Base-by-base conservation (phyloP, 306 rosid genomes). In the Glycine latifolia region DNA sequence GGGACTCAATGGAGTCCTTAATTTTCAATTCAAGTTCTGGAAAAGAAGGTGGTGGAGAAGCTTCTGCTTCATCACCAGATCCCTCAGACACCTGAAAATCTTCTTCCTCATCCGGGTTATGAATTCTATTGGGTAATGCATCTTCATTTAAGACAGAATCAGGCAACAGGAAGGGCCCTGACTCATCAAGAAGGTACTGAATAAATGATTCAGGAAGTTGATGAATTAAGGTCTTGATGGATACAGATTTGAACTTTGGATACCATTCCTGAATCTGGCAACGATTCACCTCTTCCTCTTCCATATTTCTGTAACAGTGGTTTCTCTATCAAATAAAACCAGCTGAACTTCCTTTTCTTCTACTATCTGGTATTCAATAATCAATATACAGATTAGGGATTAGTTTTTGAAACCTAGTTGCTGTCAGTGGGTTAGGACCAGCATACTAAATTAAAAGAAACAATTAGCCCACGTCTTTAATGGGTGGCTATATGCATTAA, bases 211-310 rank as follows among this genome's bases (percentile, higher is more conserved):
- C 92, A 0, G 97, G 94, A 75, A 94, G 93, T 43, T 89, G 83
- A 26, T 26, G 31, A 26, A 26, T 26, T 26, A 26, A 26, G 31
- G 31, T 26, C 31, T 26, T 26, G 31, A 91, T 86, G 16, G 97
- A 92, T 35, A 85, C 62, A 1, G 92, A 82, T 71, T 89, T 90
- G 73, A 89, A 92, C 39, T 89, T 91, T 2, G 96, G 97, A 71
- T 90, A 89, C 97, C 94, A 94, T 84, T 92, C 91, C 26, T 91
- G 95, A 78, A 92, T 90, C 81, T 92, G 92, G 79, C 95, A 94
- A 71, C 66, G 82, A 52, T 92, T 86, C 41, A 91, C 87, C 79
- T 91, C 94, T 71, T 88, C 91, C 75, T 73, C 86, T 87, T 86
- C 84, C 96, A 94, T 94, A 72, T 56, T 26, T 73, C 44, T 48